Evolutionary conservation across 441 rosid genomes (phyloP).

Genomic region (Populus trichocarpa): DNA sequence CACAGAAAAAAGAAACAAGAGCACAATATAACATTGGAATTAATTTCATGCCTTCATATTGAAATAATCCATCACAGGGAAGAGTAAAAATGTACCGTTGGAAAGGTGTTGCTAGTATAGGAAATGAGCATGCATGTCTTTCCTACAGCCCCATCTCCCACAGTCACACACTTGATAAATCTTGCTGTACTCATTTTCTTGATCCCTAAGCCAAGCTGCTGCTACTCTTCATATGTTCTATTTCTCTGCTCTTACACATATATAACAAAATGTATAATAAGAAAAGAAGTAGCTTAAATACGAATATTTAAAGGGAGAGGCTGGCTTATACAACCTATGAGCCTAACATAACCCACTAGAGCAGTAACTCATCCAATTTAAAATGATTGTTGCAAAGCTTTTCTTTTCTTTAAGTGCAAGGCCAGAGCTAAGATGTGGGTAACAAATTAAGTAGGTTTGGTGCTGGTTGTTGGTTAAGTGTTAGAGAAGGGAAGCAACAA

Average conservation of each 20-base stretch:
- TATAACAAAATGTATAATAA: background rate
- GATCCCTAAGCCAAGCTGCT: conserved; percentile 3
- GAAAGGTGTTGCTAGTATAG: no score
- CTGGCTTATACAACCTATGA: conserved; percentile 20
- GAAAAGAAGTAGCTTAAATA: conserved; percentile 19
- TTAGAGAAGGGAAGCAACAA: conserved; percentile 40
- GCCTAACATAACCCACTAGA: conserved; percentile 23
- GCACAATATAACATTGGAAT: background rate
- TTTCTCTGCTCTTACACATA: conserved; percentile 9
- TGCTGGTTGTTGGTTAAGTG: conserved; percentile 59
- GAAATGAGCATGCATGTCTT: conserved; percentile 38
- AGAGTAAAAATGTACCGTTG: conserved; percentile 19
- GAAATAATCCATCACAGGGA: background rate
- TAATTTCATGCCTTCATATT: background rate
- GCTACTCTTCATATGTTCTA: background rate
- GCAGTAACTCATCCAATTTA: conserved; percentile 10
- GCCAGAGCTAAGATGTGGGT: conserved; percentile 25
- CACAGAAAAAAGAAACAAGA: background rate
- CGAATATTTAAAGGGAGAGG: conserved; percentile 15
- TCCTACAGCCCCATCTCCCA: conserved; percentile 59
- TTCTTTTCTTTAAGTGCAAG: conserved; percentile 66
- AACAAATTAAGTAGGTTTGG: conserved; percentile 43
- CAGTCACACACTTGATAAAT: conserved; percentile 81
- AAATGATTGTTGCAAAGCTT: conserved; percentile 31
- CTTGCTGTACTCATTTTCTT: conserved; percentile 57